phyloP scores from a whole-genome alignment of 2,329 filamentous ascomycete species.

The Sarocladiaceae sp. region DNA sequence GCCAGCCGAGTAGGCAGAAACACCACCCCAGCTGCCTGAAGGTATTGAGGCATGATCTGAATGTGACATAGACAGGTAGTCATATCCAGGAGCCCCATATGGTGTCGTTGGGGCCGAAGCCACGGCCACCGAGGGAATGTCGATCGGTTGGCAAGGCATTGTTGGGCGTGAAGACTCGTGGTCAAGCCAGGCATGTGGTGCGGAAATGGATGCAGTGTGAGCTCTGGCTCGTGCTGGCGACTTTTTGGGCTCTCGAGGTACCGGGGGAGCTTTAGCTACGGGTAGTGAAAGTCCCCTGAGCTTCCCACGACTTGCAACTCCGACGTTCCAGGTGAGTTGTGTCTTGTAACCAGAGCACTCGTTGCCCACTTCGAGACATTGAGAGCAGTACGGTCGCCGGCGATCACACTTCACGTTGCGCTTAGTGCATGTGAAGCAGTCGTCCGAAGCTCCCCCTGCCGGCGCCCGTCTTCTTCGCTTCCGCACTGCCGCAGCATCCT shows the following conservation, averaged over 20 bases:
- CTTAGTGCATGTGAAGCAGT: conserved; percentile 91
- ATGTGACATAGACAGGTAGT: conserved; percentile 46
- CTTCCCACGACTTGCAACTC: conserved; percentile 92
- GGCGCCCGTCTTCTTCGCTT: conserved; percentile 84
- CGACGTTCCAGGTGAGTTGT: conserved; percentile 92
- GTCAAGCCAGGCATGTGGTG: conserved; percentile 10
- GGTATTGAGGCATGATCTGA: conserved; percentile 34
- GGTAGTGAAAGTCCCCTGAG: conserved; percentile 78
- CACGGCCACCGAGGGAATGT: conserved; percentile 25
- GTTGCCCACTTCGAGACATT: conserved; percentile 84
- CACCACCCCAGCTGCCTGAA: conserved; percentile 38
- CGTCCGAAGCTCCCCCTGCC: conserved; percentile 81
- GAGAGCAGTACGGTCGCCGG: conserved; percentile 87
- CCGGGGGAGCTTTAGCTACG: conserved; percentile 54
- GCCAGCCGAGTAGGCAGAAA: conserved; percentile 38
- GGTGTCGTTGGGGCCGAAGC: conserved; percentile 40
- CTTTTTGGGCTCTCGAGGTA: conserved; percentile 44
- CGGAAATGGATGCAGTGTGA: conserved; percentile 33
- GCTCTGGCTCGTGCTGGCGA: conserved; percentile 37
- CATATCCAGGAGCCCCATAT: conserved; percentile 32
- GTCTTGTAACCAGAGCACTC: conserved; percentile 97
- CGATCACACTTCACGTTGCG: conserved; percentile 82
- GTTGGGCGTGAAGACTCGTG: not conserved
- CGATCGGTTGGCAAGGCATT: conserved; percentile 24
- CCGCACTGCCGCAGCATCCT: conserved; percentile 45